Evolutionary conservation across 306 rosid species (phyloP), one percentile per base, ranked within the genome.

Genomic region (Boehmeria nivea): DNA sequence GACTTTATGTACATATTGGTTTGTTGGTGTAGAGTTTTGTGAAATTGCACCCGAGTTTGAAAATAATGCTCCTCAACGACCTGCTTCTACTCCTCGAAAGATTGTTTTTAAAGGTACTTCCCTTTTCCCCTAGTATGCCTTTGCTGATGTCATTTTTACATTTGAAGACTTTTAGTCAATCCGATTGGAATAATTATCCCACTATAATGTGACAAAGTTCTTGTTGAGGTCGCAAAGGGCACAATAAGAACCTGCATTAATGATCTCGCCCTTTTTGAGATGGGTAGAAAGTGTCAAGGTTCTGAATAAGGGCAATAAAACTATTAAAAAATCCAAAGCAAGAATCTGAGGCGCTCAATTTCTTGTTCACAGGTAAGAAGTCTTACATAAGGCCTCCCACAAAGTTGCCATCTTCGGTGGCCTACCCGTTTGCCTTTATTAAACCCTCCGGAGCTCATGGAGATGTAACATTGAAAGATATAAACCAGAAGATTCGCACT

Each of bases 401-500:
- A 13, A 87, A 80, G 72, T 47, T 90, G 63, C 81, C 83, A 73
- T 66, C 88, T 51, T 69, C 94, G 15, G 91, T 90, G 71, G 97
- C 90, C 51, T 90, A 90, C 73, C 97, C 97, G 43, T 90, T 90
- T 76, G 77, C 90, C 54, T 78, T 90, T 64, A 70, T 90, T 48
- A 90, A 90, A 59, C 97, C 97, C 20, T 73, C 88, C 50, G 91
- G 87, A 39, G 74, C 79, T 38, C 85, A 74, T 65, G 97, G 97
- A 54, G 95, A 82, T 38, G 85, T 90, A 18, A 90, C 97, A 46
- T 75, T 90, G 74, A 86, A 87, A 75, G 95, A 90, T 66, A 90
- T 90, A 76, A 90, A 90, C 79, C 85, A 81, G 75, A 83, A 87
- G 58, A 82, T 90, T 68, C 86, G 49, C 37, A 65, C 87, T 53